These are phyloP conservation scores for Prillingera fragicola DNA, from an alignment of 1,284 basidiomycete genomes.

Conservation along the genomic window DNA sequence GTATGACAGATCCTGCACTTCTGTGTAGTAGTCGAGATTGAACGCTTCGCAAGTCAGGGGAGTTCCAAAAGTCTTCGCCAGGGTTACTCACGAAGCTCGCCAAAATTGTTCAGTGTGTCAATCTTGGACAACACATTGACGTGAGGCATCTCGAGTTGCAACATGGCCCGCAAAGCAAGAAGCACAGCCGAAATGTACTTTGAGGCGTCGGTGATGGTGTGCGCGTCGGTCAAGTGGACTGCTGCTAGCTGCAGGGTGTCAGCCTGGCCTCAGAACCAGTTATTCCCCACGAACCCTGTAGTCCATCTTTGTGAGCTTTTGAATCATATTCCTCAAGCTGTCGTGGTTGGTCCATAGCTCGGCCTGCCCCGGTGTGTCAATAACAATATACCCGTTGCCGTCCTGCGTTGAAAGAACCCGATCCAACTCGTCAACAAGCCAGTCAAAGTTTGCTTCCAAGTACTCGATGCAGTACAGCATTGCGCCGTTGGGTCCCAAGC, in stretches of 20 bases:
- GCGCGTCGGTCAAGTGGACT: conserved; percentile 92
- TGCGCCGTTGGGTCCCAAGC: conserved; percentile 90
- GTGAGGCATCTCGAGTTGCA: conserved; percentile 91
- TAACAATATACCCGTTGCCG: conserved; percentile 66
- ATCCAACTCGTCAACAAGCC: conserved; percentile 71
- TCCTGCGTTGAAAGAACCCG: conserved; percentile 51
- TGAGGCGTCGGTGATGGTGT: conserved; percentile 91
- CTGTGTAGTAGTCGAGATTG: conserved; percentile 96
- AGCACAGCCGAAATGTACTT: conserved; percentile 93
- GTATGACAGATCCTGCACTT: conserved; percentile 92
- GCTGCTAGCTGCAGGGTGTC: conserved; percentile 59
- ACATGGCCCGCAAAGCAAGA: conserved; percentile 88
- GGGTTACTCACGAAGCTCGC: conserved; percentile 67
- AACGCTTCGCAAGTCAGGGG: conserved; percentile 66
- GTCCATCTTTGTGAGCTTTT: conserved; percentile 66
- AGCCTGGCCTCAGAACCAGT: not conserved
- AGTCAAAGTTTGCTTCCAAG: conserved; percentile 90
- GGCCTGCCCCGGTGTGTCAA: conserved; percentile 96
- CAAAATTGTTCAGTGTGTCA: conserved; percentile 79
- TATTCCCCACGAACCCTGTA: conserved; percentile 64
- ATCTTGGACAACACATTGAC: conserved; percentile 96
- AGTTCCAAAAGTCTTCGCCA: not conserved
- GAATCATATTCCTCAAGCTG: conserved; percentile 72
- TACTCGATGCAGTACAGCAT: conserved; percentile 99
- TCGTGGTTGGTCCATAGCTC: conserved; percentile 95